Evolutionary conservation across 2,329 filamentous ascomycete species (phyloP), one percentile per base, ranked within the genome.

Genomic region (Nigrograna mackinnonii): DNA sequence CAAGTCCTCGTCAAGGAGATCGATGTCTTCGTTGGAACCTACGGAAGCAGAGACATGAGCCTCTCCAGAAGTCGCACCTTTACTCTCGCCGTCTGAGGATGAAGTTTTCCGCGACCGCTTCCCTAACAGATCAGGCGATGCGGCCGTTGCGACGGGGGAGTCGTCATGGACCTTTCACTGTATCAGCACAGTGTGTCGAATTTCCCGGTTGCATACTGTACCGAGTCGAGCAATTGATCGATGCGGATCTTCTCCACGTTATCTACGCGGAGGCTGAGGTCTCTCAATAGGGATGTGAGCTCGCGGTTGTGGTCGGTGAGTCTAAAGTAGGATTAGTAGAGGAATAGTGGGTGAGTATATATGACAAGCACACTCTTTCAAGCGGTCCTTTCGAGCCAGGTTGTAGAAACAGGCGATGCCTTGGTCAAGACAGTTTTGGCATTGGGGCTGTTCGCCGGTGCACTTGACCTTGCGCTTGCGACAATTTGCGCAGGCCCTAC

Each of bases 1-100:
- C 18, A 66, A 26, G 32, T 69, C 58, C 37, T 68, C 66, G 5
- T 60, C 53, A 6, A 55, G 33, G 3, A 50, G 18, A 19, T 60
- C 57, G 4, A 54, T 28, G 7, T 57, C 56, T 30, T 53, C 52
- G 16, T 54, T 54, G 4, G 58, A 30, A 55, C 54, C 4, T 62
- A 37, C 11, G 53, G 44, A 31, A 66, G 63, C 4, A 61, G 42
- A 17, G 16, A 17, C 19, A 3, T 36, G 6, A 7, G 3, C 17
- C 20, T 36, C 34, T 13, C 16, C 16, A 9, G 31, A 9, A 34
- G 12, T 34, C 14, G 24, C 14, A 28, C n/a, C n/a, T n/a, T n/a
- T n/a, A n/a, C n/a, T n/a, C n/a, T n/a, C n/a, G n/a, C n/a, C n/a
- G n/a, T n/a, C n/a, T n/a, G 24, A 28, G 24, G 3, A 28, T 28